A percentile compares a stretch with the other conserved stretches of the same genome.
phyloP scores from a whole-genome alignment of 192 early-diverging fungal species.

The Helicostylum pulchrum region DNA sequence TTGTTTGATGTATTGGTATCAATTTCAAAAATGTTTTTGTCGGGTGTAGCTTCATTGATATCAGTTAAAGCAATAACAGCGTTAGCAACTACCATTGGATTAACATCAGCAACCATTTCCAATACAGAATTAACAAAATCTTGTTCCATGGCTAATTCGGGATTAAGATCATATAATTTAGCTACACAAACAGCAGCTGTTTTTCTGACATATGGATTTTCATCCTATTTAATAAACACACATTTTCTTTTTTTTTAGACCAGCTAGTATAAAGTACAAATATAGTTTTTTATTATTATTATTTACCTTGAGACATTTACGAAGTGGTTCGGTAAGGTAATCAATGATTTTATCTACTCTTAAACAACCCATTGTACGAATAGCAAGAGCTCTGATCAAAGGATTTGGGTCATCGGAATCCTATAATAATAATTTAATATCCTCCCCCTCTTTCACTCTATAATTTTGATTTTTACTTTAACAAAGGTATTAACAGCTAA shows the following conservation, averaged over 20 bases:
- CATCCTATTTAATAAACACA: constrained; percentile 56
- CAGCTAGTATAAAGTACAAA: neutral
- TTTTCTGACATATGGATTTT: constrained; percentile 96
- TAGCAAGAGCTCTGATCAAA: constrained; percentile 90
- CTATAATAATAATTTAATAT: constrained; percentile 32
- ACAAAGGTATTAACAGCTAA: constrained; percentile 97
- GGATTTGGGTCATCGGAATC: constrained; percentile 95
- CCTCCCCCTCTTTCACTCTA: neutral
- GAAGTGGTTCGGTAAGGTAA: constrained; percentile 87
- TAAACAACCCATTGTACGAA: constrained; percentile 98
- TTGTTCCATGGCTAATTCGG: constrained; percentile 84
- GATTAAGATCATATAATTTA: constrained; percentile 91
- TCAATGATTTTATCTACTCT: constrained; percentile 95
- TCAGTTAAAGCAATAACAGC: constrained; percentile 90
- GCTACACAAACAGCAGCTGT: constrained; percentile 95
- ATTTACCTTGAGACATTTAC: constrained; percentile 73
- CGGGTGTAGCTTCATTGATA: constrained; percentile 75
- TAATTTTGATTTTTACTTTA: constrained; percentile 54
- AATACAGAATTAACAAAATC: constrained; percentile 84
- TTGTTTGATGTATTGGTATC: constrained; percentile 69
- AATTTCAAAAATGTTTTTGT: constrained; percentile 72
- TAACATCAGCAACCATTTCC: constrained; percentile 89
- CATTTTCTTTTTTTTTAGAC: neutral
- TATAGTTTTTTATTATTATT: neutral
- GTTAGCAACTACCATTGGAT: constrained; percentile 97